Base-by-base conservation (phyloP, 2,329 filamentous ascomycete genomes). In the Diaporthe caulivora region DNA sequence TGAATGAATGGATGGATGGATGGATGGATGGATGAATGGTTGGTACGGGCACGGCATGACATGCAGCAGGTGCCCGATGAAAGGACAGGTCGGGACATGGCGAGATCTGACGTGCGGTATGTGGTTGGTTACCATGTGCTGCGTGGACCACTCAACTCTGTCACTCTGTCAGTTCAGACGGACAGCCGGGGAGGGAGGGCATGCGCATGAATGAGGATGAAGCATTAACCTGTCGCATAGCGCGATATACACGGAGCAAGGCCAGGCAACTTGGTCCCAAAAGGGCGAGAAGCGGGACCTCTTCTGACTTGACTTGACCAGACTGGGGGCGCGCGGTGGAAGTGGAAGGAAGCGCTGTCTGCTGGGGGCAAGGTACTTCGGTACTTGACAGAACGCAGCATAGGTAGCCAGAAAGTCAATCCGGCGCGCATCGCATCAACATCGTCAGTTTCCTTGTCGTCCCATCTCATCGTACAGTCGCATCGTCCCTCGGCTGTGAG, bases 171-270 rank as follows among this genome's bases (percentile, higher is more conserved):
- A 40, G 34, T 34, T 34, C 37, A 64, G 26, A 29, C 26, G 17
- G 44, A 37, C 60, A 51, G 60, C 4, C 21, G 24, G 44, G 49
- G 0, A 3, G 4, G 37, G 42, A 34, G 34, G 11, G 44, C 44
- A 37, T 29, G 44, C 47, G 62, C 47, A 67, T 67, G 62, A 37
- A 67, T 34, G 62, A 67, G 44, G 34, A 67, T 49, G 62, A 53
- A 67, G 62, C 47, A 67, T 67, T 67, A 67, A 53, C 62, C 44
- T 67, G 62, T 67, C 62, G 62, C 62, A 51, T 67, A 67, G 62
- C 62, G 62, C 62, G 62, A 67, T 53, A 67, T 44, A 51, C 29
- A 65, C 21, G 29, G 29, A 65, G 44, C 44, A 34, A 51, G 44
- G 31, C 44, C 37, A 51, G 29, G 31, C 62, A 51, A 51, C 11